These are phyloP conservation scores for Austroboletus eburneus DNA, from an alignment of 768 basidiomycete species.

Conservation along the genomic window DNA sequence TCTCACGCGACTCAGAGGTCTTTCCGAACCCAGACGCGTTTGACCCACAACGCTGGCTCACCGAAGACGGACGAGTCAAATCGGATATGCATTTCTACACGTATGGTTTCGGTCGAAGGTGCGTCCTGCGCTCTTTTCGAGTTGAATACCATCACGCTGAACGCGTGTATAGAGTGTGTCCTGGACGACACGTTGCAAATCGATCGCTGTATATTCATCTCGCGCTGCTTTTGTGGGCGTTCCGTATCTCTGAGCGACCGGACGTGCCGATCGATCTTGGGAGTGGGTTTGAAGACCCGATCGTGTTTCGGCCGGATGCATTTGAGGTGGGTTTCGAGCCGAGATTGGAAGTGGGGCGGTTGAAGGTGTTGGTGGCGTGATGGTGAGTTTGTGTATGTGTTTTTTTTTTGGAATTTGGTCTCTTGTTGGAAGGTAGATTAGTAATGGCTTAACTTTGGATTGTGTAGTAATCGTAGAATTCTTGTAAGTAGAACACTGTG, in stretches of 20 bases:
- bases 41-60: conserved; percentile 54
- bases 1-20: conserved; percentile 49
- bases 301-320: no score
- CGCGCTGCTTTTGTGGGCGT: conserved; percentile 58
- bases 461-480: no score
- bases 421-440: no score
- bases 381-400: no score
- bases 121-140: neutral
- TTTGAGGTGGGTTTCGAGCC: no score
- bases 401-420: no score
- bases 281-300: no score
- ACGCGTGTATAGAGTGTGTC: conserved; percentile 38
- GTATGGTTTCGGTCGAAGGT: conserved; percentile 52
- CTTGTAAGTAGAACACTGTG: no score
- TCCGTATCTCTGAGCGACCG: conserved; percentile 46
- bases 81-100: conserved; percentile 39
- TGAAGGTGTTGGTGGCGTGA: no score
- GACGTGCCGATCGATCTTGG: conserved; percentile 46
- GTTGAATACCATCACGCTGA: no score
- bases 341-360: no score
- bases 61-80: conserved; percentile 41
- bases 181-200: conserved; percentile 52
- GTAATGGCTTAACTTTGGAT: no score
- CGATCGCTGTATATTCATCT: conserved; percentile 56
- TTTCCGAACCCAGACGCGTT: conserved; percentile 59